A percentile compares a stretch with the other conserved stretches of the same genome.
Evolutionary conservation across 75 land plant species (phyloP).

Genomic region (Pseudotsuga menziesii): DNA sequence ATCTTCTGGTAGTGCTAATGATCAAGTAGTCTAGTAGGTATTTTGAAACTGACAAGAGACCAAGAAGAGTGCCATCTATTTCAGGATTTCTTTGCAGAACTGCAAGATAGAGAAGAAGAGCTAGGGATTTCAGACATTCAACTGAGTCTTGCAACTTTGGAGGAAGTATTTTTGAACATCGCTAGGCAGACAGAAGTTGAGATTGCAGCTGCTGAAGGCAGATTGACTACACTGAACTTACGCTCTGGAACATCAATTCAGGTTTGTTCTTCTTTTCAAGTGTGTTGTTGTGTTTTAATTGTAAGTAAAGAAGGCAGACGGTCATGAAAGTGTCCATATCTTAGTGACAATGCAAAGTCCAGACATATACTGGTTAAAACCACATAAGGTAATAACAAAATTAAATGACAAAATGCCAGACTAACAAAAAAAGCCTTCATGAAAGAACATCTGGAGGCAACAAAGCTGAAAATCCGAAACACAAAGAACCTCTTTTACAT

Average conservation of each 20-base stretch:
- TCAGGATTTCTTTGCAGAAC: conserved; percentile 17
- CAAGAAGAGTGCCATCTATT: neutral
- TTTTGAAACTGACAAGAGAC: neutral
- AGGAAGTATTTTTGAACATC: conserved; percentile 23
- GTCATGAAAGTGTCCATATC: neutral
- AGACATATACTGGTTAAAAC: neutral
- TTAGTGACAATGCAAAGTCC: neutral
- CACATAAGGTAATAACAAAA: too few relatives aligned
- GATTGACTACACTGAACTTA: conserved; percentile 22
- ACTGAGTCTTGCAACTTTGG: conserved; percentile 18
- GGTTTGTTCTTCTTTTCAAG: conserved; percentile 11
- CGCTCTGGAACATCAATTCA: conserved; percentile 17
- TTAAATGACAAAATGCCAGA: too few relatives aligned
- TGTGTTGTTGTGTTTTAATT: neutral
- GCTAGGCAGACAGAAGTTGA: conserved; percentile 16
- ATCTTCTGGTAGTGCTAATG: neutral
- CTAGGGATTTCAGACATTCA: conserved; percentile 26
- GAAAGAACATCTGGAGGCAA: neutral
- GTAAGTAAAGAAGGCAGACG: neutral
- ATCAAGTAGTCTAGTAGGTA: neutral
- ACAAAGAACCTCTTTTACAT: neutral
- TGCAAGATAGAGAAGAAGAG: conserved; percentile 11
- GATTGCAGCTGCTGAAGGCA: conserved; percentile 36
- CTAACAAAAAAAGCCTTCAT: neutral
- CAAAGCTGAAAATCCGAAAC: neutral